A percentile compares a stretch with the other conserved stretches of the same genome.
phyloP scores from a whole-genome alignment of 2,329 filamentous ascomycete genomes.

The Penicillium sp. region DNA sequence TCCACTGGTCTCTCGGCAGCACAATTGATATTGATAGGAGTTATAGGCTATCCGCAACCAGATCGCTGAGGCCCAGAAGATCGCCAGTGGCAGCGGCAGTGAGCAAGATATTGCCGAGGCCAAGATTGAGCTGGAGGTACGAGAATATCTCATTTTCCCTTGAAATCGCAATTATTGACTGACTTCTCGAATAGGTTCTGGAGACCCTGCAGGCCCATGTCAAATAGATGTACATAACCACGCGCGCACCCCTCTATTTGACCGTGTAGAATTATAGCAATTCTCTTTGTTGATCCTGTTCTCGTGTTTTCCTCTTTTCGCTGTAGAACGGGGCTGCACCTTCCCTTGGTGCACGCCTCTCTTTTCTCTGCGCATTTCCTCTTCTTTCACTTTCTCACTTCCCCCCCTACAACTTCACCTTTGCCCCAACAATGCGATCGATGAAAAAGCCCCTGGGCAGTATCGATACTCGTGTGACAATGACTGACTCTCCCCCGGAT shows the following conservation, averaged over 20 bases:
- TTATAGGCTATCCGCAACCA: constrained; percentile 70
- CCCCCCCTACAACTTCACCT: not conserved
- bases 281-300: constrained; percentile 21
- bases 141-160: constrained; percentile 26
- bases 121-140: constrained; percentile 97
- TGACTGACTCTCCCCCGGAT: constrained; percentile 8
- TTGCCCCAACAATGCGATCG: constrained; percentile 11
- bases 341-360: constrained; percentile 6
- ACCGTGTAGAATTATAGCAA: constrained; percentile 42
- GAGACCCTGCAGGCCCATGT: constrained; percentile 47
- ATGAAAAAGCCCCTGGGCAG: constrained; percentile 17
- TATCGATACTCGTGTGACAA: constrained; percentile 17
- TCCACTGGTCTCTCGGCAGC: not conserved
- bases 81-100: constrained; percentile 81
- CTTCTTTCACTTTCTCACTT: not conserved
- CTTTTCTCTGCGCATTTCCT: not conserved
- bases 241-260: constrained; percentile 26
- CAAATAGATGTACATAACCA: constrained; percentile 46
- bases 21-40: not conserved
- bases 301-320: constrained; percentile 3
- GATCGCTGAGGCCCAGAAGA: constrained; percentile 92
- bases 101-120: constrained; percentile 98
- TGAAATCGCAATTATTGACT: constrained; percentile 1
- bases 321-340: constrained; percentile 9
- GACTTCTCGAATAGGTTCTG: constrained; percentile 38